A percentile compares a stretch with the other conserved stretches of the same genome.
These are phyloP conservation scores for Gamsiella multidivaricata DNA, from an alignment of 192 early-diverging fungal species.

Conservation along the genomic window DNA sequence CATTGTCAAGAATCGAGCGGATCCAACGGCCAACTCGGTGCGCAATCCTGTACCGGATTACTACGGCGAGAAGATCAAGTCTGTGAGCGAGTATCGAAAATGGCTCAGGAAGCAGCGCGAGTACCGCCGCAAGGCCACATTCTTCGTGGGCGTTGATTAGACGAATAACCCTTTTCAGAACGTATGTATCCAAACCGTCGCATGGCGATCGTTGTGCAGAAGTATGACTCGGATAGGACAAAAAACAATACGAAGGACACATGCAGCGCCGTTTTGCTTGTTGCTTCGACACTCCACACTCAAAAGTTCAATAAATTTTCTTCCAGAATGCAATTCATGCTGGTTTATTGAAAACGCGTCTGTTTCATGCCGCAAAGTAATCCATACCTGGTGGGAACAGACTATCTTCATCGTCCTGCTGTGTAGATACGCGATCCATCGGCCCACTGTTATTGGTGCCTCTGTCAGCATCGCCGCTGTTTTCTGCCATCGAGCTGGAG, in stretches of 20 bases:
- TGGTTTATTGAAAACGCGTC: not conserved
- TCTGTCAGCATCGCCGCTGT: not conserved
- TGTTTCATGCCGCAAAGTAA: conserved; percentile 10
- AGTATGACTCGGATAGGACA: too few species aligned
- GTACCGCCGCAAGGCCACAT: conserved; percentile 73
- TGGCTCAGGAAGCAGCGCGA: conserved; percentile 92
- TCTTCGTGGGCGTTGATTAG: conserved; percentile 54
- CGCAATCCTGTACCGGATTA: conserved; percentile 89
- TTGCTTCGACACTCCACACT: too few species aligned
- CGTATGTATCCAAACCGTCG: too few species aligned
- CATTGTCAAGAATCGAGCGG: conserved; percentile 72
- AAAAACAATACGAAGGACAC: too few species aligned
- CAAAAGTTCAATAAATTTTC: not conserved
- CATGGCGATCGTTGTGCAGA: too few species aligned
- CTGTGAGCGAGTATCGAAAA: conserved; percentile 78
- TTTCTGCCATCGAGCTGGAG: too few species aligned
- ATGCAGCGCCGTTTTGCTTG: too few species aligned
- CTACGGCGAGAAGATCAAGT: conserved; percentile 93
- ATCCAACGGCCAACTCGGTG: conserved; percentile 72
- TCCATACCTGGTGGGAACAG: conserved; percentile 36
- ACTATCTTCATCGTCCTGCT: conserved; percentile 17
- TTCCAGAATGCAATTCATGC: not conserved
- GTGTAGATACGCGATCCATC: not conserved
- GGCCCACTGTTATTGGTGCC: not conserved
- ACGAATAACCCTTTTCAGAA: too few species aligned